Conservation (phyloP, 176 grass and related monocot genomes). For the Triticum monococcum region DNA sequence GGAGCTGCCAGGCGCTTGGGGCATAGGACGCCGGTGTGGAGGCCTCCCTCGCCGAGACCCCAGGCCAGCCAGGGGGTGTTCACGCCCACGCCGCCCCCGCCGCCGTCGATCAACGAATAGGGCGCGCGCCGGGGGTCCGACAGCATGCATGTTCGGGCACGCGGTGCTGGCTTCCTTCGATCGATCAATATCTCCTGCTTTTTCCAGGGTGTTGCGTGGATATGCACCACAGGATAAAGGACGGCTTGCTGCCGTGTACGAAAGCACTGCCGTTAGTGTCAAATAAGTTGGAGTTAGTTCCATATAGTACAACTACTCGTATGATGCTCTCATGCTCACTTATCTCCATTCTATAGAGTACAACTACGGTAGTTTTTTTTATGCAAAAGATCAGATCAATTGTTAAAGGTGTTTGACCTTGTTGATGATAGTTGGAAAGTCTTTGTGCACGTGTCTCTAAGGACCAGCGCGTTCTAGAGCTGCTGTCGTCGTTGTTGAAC, state of each 20-base stretch:
- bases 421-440: no score
- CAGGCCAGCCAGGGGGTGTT: neutral
- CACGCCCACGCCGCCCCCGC: neutral
- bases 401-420: no score
- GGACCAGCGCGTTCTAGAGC: no score
- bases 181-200: neutral
- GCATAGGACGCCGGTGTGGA: neutral
- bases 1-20: neutral
- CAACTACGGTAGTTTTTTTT: no score
- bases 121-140: neutral
- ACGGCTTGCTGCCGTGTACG: neutral
- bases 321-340: no score
- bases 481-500: no score
- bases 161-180: neutral
- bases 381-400: no score
- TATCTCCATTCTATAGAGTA: no score
- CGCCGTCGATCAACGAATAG: neutral
- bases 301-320: no score
- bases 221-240: neutral
- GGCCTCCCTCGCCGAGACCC: constrained; percentile 11
- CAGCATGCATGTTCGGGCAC: neutral
- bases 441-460: no score
- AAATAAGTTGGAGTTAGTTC: neutral
- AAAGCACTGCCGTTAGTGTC: neutral
- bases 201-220: neutral